Percentiles rank a stretch among this genome's conserved stretches.
phyloP scores from a whole-genome alignment of 2,329 filamentous ascomycete genomes.

The Neonectria faginata region DNA sequence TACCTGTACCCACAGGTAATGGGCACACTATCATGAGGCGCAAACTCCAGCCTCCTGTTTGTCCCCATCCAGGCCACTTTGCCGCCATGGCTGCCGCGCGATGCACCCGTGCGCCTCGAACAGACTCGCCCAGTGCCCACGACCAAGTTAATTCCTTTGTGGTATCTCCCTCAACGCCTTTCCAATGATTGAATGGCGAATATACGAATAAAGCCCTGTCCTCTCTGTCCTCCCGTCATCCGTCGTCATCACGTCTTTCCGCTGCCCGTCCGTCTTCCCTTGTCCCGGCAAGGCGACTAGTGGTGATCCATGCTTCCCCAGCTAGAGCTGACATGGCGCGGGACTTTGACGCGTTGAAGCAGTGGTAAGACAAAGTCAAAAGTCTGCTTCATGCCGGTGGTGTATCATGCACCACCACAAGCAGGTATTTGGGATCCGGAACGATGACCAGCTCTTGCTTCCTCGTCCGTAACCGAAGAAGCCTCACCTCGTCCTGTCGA shows the following conservation, averaged over 20 bases:
- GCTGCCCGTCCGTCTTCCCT: slow-evolving; percentile 27
- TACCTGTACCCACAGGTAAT: slow-evolving; percentile 24
- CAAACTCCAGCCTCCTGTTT: slow-evolving; percentile 26
- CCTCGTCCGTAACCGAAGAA: slow-evolving; percentile 82
- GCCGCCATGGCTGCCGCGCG: slow-evolving; percentile 15
- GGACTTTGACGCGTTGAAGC: slow-evolving; percentile 26
- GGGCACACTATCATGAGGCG: slow-evolving; percentile 31
- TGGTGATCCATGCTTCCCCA: slow-evolving; percentile 24
- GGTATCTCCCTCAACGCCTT: slow-evolving; percentile 30
- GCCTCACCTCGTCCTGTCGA: slow-evolving; percentile 77
- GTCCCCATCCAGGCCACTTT: neutral
- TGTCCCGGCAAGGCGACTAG: slow-evolving; percentile 27
- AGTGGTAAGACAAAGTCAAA: slow-evolving; percentile 32
- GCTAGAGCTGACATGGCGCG: slow-evolving; percentile 27
- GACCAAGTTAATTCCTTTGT: slow-evolving; percentile 15
- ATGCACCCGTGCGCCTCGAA: slow-evolving; percentile 9
- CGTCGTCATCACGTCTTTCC: slow-evolving; percentile 13
- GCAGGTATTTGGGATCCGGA: slow-evolving; percentile 81
- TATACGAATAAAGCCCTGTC: slow-evolving; percentile 23
- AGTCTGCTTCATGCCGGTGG: slow-evolving; percentile 66
- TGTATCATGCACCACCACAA: slow-evolving; percentile 86
- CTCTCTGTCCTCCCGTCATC: slow-evolving; percentile 4
- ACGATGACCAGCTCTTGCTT: slow-evolving; percentile 88
- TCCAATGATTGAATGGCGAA: slow-evolving; percentile 20
- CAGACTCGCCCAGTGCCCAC: slow-evolving; percentile 5